These are phyloP conservation scores for Claviceps sp. DNA, from an alignment of 2,329 filamentous ascomycete genomes.

Conservation along the genomic window DNA sequence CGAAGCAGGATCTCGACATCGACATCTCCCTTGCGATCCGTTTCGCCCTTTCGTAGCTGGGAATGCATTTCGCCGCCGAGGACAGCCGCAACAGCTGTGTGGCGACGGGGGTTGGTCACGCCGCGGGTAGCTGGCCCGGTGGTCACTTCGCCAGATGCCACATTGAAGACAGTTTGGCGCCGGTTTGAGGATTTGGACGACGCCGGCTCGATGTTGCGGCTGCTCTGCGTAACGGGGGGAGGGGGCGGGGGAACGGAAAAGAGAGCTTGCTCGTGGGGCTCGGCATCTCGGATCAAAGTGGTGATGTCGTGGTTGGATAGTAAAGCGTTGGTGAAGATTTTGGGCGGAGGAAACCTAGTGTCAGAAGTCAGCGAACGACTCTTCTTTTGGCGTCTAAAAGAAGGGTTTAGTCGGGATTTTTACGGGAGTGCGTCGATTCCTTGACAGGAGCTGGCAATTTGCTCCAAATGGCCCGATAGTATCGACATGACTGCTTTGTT, in stretches of 20 bases:
- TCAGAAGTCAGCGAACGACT: slow-evolving; percentile 3
- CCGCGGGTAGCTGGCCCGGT: slow-evolving; percentile 35
- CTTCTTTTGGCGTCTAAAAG: background rate
- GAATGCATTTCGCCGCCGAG: slow-evolving; percentile 78
- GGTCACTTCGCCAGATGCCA: slow-evolving; percentile 48
- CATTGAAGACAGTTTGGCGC: slow-evolving; percentile 53
- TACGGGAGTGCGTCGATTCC: slow-evolving; percentile 65
- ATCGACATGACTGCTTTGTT: slow-evolving; percentile 45
- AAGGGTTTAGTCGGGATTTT: background rate
- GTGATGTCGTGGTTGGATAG: slow-evolving; percentile 86
- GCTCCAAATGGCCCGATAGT: slow-evolving; percentile 58
- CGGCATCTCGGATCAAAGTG: slow-evolving; percentile 84
- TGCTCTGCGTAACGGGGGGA: slow-evolving; percentile 30
- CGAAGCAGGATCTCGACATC: slow-evolving; percentile 75
- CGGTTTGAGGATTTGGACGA: slow-evolving; percentile 28
- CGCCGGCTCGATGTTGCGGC: slow-evolving; percentile 24
- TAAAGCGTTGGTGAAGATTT: slow-evolving; percentile 89
- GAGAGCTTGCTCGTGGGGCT: slow-evolving; percentile 83
- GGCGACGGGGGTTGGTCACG: slow-evolving; percentile 45
- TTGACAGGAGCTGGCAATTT: slow-evolving; percentile 63
- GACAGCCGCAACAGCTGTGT: slow-evolving; percentile 81
- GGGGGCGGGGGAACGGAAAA: slow-evolving; percentile 80
- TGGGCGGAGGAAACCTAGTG: slow-evolving; percentile 71
- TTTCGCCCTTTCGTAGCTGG: slow-evolving; percentile 51
- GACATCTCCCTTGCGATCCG: slow-evolving; percentile 48